Evolutionary conservation across 208 protist genomes (phyloP).

Genomic region (Eutreptiella sp.): DNA sequence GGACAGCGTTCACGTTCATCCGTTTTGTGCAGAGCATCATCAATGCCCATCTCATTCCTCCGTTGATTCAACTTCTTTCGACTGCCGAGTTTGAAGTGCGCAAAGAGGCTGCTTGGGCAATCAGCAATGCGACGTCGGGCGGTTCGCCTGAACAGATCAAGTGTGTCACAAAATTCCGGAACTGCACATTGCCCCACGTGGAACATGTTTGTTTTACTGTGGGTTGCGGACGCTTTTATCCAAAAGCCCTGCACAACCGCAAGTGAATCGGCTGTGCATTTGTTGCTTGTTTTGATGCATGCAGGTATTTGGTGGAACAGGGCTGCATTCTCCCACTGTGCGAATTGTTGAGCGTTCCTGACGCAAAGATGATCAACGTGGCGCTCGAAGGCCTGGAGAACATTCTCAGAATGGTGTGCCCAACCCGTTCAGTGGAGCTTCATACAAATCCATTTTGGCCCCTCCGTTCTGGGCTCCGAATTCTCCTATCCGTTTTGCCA

Average conservation of each 20-base stretch:
- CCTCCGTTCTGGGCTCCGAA: too few species aligned
- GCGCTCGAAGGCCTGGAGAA: slow-evolving; percentile 92
- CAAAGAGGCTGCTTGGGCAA: slow-evolving; percentile 96
- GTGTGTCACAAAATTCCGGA: too few species aligned
- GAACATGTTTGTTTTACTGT: too few species aligned
- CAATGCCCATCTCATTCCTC: slow-evolving; percentile 72
- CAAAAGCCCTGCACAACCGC: too few species aligned
- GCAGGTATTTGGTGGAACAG: slow-evolving; percentile 78
- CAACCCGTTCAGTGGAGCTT: too few species aligned
- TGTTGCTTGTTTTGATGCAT: too few species aligned
- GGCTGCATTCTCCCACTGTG: slow-evolving; percentile 81
- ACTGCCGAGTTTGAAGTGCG: slow-evolving; percentile 83
- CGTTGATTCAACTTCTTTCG: slow-evolving; percentile 75
- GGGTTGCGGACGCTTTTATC: too few species aligned
- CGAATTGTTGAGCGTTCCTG: slow-evolving; percentile 74
- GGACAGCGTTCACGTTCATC: neutral
- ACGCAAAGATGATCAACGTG: slow-evolving; percentile 83
- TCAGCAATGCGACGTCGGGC: slow-evolving; percentile 90
- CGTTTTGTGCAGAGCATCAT: slow-evolving; percentile 50
- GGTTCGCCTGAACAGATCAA: slow-evolving; percentile 78
- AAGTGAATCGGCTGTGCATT: too few species aligned
- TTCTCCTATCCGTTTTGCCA: too few species aligned
- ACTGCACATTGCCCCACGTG: too few species aligned
- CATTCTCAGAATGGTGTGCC: slow-evolving; percentile 59
- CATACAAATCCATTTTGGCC: too few species aligned